Percentiles rank a stretch among this genome's conserved stretches.
Evolutionary conservation across 345 rosid species (phyloP).

Genomic region (Physaria fendleri): DNA sequence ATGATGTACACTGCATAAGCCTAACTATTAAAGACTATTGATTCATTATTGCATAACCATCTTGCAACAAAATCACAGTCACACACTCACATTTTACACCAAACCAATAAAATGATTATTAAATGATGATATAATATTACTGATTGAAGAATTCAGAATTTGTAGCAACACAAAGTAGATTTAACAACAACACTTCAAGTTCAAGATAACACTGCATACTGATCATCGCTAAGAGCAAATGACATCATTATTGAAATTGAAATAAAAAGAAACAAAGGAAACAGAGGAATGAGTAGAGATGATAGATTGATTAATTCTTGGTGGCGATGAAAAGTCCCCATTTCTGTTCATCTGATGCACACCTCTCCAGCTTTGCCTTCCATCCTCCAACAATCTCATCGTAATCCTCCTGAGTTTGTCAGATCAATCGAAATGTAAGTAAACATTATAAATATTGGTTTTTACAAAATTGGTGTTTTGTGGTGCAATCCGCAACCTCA

Average conservation of each 20-base stretch:
- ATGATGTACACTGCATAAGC: too few species aligned
- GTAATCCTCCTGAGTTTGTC: constrained; percentile 61
- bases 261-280: not conserved
- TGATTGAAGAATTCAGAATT: too few species aligned
- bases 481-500: constrained; percentile 98
- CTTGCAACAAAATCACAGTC: too few species aligned
- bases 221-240: not conserved
- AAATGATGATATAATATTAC: too few species aligned
- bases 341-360: constrained; percentile 61
- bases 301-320: constrained; percentile 11
- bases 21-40: too few species aligned
- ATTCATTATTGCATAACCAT: too few species aligned
- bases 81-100: too few species aligned
- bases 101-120: too few species aligned
- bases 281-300: not conserved
- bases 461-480: constrained; percentile 32
- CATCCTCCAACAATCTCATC: constrained; percentile 71
- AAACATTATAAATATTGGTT: not conserved
- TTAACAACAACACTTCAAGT: not conserved
- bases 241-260: constrained; percentile 14
- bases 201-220: not conserved
- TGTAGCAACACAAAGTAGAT: too few species aligned
- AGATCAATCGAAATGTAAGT: not conserved
- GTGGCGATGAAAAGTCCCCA: constrained; percentile 75
- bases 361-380: constrained; percentile 69